These are phyloP conservation scores for Teunomyces stri DNA, from an alignment of 805 yeast species.

Conservation along the genomic window DNA sequence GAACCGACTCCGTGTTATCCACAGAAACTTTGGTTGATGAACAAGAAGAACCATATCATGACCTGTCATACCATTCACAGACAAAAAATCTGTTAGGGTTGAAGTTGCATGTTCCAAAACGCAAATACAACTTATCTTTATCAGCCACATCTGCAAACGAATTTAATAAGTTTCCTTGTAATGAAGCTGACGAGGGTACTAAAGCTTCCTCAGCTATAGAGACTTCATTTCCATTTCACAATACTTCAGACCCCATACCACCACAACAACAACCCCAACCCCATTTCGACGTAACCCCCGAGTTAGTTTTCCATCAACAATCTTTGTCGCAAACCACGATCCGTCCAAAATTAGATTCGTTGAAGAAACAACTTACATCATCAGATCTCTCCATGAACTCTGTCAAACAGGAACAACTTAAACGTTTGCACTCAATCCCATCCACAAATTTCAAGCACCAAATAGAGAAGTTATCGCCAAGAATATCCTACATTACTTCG, in stretches of 20 bases:
- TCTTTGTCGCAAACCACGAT: background rate
- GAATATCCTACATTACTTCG: slow-evolving; percentile 16
- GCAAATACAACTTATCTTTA: slow-evolving; percentile 8
- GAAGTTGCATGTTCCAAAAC: slow-evolving; percentile 12
- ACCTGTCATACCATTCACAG: background rate
- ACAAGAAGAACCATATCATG: background rate
- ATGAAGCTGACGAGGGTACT: slow-evolving; percentile 5
- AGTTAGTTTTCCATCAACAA: background rate
- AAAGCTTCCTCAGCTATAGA: slow-evolving; percentile 21
- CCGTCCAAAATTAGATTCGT: slow-evolving; percentile 9
- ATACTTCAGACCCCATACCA: background rate
- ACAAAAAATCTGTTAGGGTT: slow-evolving; percentile 12
- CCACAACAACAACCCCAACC: background rate
- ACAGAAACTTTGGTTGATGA: slow-evolving; percentile 35
- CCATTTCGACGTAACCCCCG: background rate
- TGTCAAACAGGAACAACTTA: slow-evolving; percentile 22
- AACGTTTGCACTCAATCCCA: slow-evolving; percentile 20
- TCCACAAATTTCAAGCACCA: slow-evolving; percentile 17
- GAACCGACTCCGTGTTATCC: slow-evolving; percentile 21
- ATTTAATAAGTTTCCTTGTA: background rate
- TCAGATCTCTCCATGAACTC: slow-evolving; percentile 20
- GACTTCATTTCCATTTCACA: slow-evolving; percentile 15
- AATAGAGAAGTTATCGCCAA: slow-evolving; percentile 21
- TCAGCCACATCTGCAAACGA: slow-evolving; percentile 8
- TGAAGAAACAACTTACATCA: slow-evolving; percentile 19